A percentile compares a stretch with the other conserved stretches of the same genome.
Evolutionary conservation across 805 yeast genomes (phyloP).

Genomic region (Schizosaccharomyces pombe): DNA sequence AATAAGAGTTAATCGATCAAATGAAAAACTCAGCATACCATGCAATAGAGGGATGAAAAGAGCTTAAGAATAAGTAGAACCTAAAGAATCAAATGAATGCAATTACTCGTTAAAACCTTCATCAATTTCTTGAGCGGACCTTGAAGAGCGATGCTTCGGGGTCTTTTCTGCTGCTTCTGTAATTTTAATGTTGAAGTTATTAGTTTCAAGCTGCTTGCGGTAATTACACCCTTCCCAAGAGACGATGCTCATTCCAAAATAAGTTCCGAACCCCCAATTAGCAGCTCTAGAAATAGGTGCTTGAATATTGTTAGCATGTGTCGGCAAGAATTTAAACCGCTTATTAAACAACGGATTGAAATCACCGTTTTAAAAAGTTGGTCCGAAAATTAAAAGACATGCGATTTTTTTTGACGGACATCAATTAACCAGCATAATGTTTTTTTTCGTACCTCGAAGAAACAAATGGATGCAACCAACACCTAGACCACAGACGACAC

Average conservation of each 20-base stretch:
- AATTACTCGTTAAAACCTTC: too few species aligned
- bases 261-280: neutral
- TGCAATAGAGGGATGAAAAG: too few species aligned
- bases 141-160: neutral
- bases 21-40: too few species aligned
- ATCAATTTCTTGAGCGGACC: neutral
- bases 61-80: too few species aligned
- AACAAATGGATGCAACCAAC: neutral
- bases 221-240: slow-evolving; percentile 2
- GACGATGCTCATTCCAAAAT: neutral
- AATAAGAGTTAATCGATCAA: too few species aligned
- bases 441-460: neutral
- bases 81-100: too few species aligned
- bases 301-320: neutral
- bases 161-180: neutral
- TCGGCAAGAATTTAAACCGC: neutral
- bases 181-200: neutral
- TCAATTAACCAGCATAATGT: too few species aligned
- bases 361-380: too few species aligned
- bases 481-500: neutral
- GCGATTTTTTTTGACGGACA: too few species aligned
- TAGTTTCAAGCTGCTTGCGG: neutral
- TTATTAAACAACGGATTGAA: neutral
- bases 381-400: too few species aligned
- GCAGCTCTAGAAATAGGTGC: neutral